Evolutionary conservation across 495 filamentous ascomycete genomes (phyloP).

Genomic region (Talaromyces nanjingensis): DNA sequence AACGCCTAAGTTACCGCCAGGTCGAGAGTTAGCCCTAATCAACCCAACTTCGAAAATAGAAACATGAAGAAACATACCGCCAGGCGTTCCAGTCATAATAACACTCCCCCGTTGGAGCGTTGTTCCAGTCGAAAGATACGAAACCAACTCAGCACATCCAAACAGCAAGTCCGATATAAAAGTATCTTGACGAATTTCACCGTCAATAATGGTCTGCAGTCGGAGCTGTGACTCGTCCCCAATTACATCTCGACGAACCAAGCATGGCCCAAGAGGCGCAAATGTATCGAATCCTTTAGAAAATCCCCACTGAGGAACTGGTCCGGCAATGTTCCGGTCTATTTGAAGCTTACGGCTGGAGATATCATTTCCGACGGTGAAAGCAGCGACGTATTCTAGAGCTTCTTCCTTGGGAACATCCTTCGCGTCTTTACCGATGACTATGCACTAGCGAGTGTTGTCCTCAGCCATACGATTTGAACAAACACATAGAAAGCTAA

Average conservation of each 20-base stretch:
- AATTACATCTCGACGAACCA: conserved; percentile 21
- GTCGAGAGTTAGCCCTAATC: background rate
- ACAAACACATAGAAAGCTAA: background rate
- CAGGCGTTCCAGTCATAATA: conserved; percentile 66
- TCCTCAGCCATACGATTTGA: background rate
- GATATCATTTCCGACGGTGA: conserved; percentile 50
- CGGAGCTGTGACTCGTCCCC: conserved; percentile 50
- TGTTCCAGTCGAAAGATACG: conserved; percentile 62
- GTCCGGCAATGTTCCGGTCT: conserved; percentile 51
- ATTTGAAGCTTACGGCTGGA: conserved; percentile 48
- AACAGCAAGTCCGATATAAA: conserved; percentile 66
- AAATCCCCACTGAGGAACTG: conserved; percentile 47
- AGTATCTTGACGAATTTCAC: conserved; percentile 55
- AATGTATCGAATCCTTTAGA: conserved; percentile 72
- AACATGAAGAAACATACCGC: conserved; percentile 17
- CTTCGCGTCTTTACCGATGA: conserved; percentile 44
- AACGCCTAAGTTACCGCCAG: conserved; percentile 16
- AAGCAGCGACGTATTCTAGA: conserved; percentile 47
- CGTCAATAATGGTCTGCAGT: conserved; percentile 58
- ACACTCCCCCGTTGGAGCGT: conserved; percentile 67
- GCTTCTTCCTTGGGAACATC: conserved; percentile 39
- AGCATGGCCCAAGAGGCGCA: conserved; percentile 63
- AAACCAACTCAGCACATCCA: conserved; percentile 56
- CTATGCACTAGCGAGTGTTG: conserved; percentile 10
- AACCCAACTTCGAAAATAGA: background rate